Evolutionary conservation across 192 early-diverging fungal species (phyloP), one percentile per base, ranked within the genome.

Genomic region (Allomyces javanicus): DNA sequence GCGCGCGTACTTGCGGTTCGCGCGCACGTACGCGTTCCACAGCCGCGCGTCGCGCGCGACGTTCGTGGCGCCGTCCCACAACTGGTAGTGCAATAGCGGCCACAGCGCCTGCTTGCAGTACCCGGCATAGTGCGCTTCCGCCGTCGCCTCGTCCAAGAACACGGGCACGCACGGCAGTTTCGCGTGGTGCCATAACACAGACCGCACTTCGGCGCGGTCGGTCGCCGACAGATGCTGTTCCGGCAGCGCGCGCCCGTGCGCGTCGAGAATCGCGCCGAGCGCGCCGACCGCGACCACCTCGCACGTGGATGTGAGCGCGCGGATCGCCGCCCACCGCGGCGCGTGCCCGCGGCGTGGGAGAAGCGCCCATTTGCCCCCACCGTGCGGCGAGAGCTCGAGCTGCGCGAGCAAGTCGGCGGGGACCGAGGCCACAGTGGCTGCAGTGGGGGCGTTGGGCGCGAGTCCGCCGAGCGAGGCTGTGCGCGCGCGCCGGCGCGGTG

Each of bases 111-210:
- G 79, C 79, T 98, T 98, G 79, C 94, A 95, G 74, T 94, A 99
- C 0, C 96, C 96, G 65, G 96, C 96, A 71, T 99, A 99, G 74
- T 97, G 93, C 55, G 82, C 86, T 62, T 77, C 68, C 25, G 90
- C 85, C 25, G 75, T 77, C 24, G 78, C 71, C 22, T 88, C 83
- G 65, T 86, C 81, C 43, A 97, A 68, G 68, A 91, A 85, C 24
- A 97, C 87, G 3, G 93, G 89, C 14, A 88, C 80, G 50, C 83
- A 80, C 25, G 79, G 79, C 24, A 84, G 72, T 40, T 40, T 40
- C 33, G 33, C 33, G 58, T 78, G 71, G 27, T 72, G 64, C 68
- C 72, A 77, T 24, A 91, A 73, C 44, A 78, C 72, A 62, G 78
- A 67, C 43, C 69, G 67, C 50, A 96, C 73, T 24, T 74, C 74